These are phyloP conservation scores for Mortierella hygrophila DNA, from an alignment of 192 early-diverging fungal species.

Conservation along the genomic window DNA sequence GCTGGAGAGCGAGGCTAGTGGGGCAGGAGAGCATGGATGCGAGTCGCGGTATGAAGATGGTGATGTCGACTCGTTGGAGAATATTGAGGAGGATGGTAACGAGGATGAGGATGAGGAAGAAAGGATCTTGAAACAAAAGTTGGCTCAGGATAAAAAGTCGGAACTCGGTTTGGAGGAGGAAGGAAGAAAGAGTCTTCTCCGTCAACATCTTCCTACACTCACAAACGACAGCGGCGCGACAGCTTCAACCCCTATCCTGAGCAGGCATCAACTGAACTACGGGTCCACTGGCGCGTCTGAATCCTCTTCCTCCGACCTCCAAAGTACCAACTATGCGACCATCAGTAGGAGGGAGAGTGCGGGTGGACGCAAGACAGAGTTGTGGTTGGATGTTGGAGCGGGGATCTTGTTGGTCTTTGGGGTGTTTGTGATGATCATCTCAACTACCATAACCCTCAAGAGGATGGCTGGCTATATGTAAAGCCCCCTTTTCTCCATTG, in stretches of 20 bases:
- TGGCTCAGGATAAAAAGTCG: neutral
- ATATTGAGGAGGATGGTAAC: neutral
- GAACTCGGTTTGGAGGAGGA: constrained; percentile 12
- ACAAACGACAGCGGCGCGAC: neutral
- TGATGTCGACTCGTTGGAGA: constrained; percentile 15
- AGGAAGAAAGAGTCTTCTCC: neutral
- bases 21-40: constrained; percentile 7
- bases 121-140: constrained; percentile 3
- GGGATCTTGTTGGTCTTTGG: constrained; percentile 61
- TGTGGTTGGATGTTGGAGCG: constrained; percentile 56
- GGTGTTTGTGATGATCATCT: constrained; percentile 58
- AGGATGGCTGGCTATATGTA: constrained; percentile 33
- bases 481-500: neutral
- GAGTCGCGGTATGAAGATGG: constrained; percentile 12
- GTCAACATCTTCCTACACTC: neutral
- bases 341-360: neutral
- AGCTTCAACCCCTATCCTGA: neutral
- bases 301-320: neutral
- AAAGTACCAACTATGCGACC: neutral
- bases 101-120: constrained; percentile 15
- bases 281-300: neutral
- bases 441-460: constrained; percentile 34
- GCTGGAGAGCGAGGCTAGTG: neutral
- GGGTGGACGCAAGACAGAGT: constrained; percentile 17
- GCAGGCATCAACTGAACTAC: neutral